Percentiles rank a stretch among this genome's conserved stretches.
Conservation (phyloP, 2,329 filamentous ascomycete species). For the Hypoxylon sp. region DNA sequence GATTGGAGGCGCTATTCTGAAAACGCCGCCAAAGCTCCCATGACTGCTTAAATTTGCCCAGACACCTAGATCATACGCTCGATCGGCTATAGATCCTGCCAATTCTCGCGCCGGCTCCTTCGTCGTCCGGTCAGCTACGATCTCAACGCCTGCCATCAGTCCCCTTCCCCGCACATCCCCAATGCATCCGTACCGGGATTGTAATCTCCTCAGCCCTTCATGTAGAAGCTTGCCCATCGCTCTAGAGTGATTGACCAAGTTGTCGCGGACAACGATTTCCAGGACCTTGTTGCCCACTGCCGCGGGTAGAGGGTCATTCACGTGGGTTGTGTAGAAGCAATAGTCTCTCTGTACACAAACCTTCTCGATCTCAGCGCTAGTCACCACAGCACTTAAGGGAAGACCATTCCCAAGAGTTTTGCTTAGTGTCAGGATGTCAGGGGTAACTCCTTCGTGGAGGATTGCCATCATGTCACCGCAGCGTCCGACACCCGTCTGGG, state of each 20-base stretch:
- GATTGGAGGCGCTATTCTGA: conserved; percentile 73
- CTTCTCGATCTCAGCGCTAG: conserved; percentile 66
- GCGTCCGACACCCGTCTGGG: conserved; percentile 71
- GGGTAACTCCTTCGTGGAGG: conserved; percentile 66
- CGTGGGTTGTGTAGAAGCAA: conserved; percentile 72
- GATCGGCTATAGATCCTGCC: conserved; percentile 62
- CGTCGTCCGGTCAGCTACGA: conserved; percentile 65
- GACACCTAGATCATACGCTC: conserved; percentile 66
- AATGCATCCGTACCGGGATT: conserved; percentile 70
- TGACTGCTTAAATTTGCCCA: conserved; percentile 71
- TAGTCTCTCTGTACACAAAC: conserved; percentile 65
- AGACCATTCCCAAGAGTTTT: conserved; percentile 74
- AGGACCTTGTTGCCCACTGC: conserved; percentile 74
- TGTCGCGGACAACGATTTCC: conserved; percentile 71
- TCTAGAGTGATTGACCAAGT: conserved; percentile 63
- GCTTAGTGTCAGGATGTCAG: conserved; percentile 72
- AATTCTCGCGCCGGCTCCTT: conserved; percentile 65
- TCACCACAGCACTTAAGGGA: conserved; percentile 71
- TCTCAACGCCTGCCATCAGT: conserved; percentile 71
- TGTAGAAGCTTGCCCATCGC: conserved; percentile 63
- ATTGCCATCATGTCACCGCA: conserved; percentile 73
- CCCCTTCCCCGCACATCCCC: conserved; percentile 74
- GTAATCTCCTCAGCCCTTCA: conserved; percentile 62
- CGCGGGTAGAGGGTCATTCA: conserved; percentile 73
- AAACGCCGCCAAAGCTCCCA: conserved; percentile 69